These are phyloP conservation scores for Pinus taeda DNA, from an alignment of 75 land plant species.

Conservation along the genomic window DNA sequence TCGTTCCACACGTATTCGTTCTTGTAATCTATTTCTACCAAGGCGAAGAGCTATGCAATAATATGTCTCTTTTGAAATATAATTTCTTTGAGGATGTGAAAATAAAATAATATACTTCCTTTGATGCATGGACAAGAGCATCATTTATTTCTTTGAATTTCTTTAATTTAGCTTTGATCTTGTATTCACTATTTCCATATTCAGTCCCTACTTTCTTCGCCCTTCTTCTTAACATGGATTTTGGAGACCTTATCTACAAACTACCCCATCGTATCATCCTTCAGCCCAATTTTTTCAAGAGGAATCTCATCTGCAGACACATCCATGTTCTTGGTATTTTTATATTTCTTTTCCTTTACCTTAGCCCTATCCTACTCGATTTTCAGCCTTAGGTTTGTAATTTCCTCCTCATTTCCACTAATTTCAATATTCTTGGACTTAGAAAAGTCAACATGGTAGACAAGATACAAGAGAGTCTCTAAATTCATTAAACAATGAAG, in stretches of 20 bases:
- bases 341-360: constrained; percentile 57
- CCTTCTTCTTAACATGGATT: constrained; percentile 13
- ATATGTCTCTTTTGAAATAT: constrained; percentile 73
- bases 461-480: constrained; percentile 18
- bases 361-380: constrained; percentile 76
- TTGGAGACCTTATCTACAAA: constrained; percentile 16
- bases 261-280: constrained; percentile 27
- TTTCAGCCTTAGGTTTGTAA: constrained; percentile 48
- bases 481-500: too few relatives aligned
- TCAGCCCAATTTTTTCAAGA: constrained; percentile 3
- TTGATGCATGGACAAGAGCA: constrained; percentile 67
- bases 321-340: constrained; percentile 58
- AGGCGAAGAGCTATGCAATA: constrained; percentile 86
- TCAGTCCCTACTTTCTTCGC: constrained; percentile 19
- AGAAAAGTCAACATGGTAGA: constrained; percentile 61
- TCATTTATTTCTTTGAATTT: constrained; percentile 52
- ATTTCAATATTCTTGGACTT: constrained; percentile 75
- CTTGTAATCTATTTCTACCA: constrained; percentile 66
- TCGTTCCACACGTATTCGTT: too few relatives aligned
- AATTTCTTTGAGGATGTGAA: constrained; percentile 87
- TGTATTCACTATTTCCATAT: constrained; percentile 16
- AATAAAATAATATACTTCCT: constrained; percentile 85
- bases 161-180: constrained; percentile 28
- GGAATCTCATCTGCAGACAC: background rate
- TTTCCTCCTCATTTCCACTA: constrained; percentile 86